Percentiles rank a stretch among this genome's conserved stretches.
Evolutionary conservation across 1,284 basidiomycete species (phyloP).

Genomic region (Leccinum solheimii): DNA sequence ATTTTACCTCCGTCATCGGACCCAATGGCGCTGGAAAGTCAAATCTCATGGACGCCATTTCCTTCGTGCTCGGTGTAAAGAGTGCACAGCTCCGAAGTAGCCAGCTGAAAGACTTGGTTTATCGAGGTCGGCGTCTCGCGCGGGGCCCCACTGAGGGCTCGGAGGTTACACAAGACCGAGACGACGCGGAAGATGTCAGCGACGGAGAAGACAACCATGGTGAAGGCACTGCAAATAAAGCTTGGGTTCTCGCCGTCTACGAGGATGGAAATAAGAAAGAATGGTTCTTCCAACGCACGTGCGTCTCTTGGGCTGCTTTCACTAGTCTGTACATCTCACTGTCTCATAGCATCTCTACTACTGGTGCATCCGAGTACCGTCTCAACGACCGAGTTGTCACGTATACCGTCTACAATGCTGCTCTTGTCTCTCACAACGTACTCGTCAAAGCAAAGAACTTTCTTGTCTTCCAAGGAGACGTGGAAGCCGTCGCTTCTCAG

Average conservation of each 20-base stretch:
- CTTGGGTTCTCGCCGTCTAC: constrained; percentile 94
- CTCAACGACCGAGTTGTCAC: constrained; percentile 79
- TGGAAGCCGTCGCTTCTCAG: constrained; percentile 96
- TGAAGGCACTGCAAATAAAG: constrained; percentile 85
- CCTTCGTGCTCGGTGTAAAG: constrained; percentile 97
- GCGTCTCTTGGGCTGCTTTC: constrained; percentile 34
- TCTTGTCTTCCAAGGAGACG: constrained; percentile 99
- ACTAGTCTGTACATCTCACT: constrained; percentile 6
- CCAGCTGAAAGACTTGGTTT: constrained; percentile 93
- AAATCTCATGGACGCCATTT: constrained; percentile 99
- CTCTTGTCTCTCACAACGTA: constrained; percentile 88
- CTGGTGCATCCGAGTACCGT: constrained; percentile 86
- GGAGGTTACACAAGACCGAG: constrained; percentile 47
- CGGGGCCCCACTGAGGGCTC: constrained; percentile 52
- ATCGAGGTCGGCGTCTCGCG: constrained; percentile 82
- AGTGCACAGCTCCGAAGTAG: constrained; percentile 91
- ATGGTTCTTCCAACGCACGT: constrained; percentile 91
- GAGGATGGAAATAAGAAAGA: constrained; percentile 76
- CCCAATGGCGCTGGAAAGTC: constrained; percentile 99
- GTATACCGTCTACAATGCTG: constrained; percentile 83
- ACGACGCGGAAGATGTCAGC: constrained; percentile 45
- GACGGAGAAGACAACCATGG: constrained; percentile 61
- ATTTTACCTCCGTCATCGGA: constrained; percentile 95
- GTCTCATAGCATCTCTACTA: constrained; percentile 73
- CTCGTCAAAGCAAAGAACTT: constrained; percentile 99